Base-by-base conservation (phyloP, 305 asterid genomes). In the Euphrasia arctica region DNA sequence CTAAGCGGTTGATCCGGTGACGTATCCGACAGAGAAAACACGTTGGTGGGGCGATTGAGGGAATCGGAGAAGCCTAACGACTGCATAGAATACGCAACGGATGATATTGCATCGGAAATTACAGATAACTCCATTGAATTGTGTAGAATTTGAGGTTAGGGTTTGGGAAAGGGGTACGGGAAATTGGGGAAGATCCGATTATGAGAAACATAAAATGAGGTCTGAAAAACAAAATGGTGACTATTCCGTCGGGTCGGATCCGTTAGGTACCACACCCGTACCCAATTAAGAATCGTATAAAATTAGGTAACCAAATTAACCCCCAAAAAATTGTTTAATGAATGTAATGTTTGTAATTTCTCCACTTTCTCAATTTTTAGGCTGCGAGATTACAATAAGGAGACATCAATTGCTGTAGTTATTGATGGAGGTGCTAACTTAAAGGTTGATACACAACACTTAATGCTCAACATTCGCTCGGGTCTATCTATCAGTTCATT, bases 401-500 rank as follows among this genome's bases (percentile, higher is more conserved):
- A n/a, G 76, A 80, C 87, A 12, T 85, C 90, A 43, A 52, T 78
- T 55, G 97, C 96, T 66, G 77, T 79, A 27, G 78, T 93, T 54
- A 78, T 67, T 57, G 95, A 93, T 75, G 91, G 80, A 58, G 79
- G 69, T 72, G 84, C 90, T 57, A 79, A 83, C 62, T 75, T 93
- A 66, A 83, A 75, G 78, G 73, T 90, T 12, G 89, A 84, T 66
- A 84, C 94, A 0, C 85, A 84, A 68, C 83, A 72, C 81, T 69
- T 90, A 79, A 79, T 60, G 39, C 71, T 93, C 82, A 86, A 75
- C 74, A 75, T 93, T 66, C 88, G 87, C 25, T 8, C 63, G 25
- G 96, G 48, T 90, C 96, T 5, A 68, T 83, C 65, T 90, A 86
- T 76, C 97, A 93, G 74, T 93, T 93, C 78, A 93, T 93, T 32